A percentile compares a stretch with the other conserved stretches of the same genome.
Evolutionary conservation across 352 stramenopile genomes (phyloP).

Genomic region (Pythium guiyangense): DNA sequence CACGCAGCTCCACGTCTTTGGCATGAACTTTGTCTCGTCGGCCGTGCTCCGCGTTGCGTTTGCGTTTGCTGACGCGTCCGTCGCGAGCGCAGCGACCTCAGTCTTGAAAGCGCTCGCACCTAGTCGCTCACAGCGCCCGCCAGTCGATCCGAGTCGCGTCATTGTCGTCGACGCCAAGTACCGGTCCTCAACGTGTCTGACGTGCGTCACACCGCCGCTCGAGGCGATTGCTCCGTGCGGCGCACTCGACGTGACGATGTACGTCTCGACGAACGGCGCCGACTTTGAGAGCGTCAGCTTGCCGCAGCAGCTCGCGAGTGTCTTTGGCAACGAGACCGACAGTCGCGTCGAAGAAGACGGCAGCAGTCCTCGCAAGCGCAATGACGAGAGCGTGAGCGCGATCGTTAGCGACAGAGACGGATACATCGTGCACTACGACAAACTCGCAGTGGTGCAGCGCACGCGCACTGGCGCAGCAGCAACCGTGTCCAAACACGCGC

Average conservation of each 20-base stretch:
- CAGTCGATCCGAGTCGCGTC: slow-evolving; percentile 35
- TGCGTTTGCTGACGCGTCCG: slow-evolving; percentile 12
- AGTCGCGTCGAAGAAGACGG: slow-evolving; percentile 8
- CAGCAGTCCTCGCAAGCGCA: slow-evolving; percentile 2
- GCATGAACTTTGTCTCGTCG: slow-evolving; percentile 49
- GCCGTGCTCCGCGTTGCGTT: slow-evolving; percentile 44
- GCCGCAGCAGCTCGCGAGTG: slow-evolving; percentile 20
- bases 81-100: not conserved
- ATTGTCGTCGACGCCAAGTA: slow-evolving; percentile 53
- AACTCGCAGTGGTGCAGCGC: not conserved
- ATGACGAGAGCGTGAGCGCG: not conserved
- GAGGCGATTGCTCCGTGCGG: slow-evolving; percentile 15
- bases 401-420: slow-evolving; percentile 10
- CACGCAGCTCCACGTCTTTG: slow-evolving; percentile 31
- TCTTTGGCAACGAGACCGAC: slow-evolving; percentile 5
- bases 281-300: slow-evolving; percentile 66
- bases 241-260: slow-evolving; percentile 23
- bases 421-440: slow-evolving; percentile 12
- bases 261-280: slow-evolving; percentile 46
- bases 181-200: slow-evolving; percentile 35
- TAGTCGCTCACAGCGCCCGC: slow-evolving; percentile 2
- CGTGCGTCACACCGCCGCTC: slow-evolving; percentile 38
- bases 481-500: not conserved
- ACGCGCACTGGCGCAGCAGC: not conserved
- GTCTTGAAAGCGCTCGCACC: not conserved